These are phyloP conservation scores for Aspergillus carlsbadensis DNA, from an alignment of 495 filamentous ascomycete genomes.

Conservation along the genomic window DNA sequence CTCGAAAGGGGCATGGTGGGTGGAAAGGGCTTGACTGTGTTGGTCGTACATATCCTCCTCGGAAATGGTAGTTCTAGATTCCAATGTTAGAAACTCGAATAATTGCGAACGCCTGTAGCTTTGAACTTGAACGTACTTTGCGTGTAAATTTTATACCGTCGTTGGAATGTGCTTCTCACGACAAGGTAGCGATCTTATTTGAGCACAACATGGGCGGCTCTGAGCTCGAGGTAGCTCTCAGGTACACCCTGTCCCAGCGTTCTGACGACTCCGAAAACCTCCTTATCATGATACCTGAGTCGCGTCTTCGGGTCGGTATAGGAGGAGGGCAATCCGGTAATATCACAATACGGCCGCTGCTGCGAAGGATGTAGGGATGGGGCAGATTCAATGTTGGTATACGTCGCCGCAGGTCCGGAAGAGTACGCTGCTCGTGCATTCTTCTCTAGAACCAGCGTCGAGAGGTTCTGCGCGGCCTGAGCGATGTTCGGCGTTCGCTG, in stretches of 20 bases:
- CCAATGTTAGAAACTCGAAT: neutral
- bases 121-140: neutral
- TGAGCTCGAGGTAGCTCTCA: constrained; percentile 83
- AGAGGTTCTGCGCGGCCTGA: constrained; percentile 79
- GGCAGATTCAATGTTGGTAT: constrained; percentile 91
- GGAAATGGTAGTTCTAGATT: neutral
- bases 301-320: constrained; percentile 95
- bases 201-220: constrained; percentile 88
- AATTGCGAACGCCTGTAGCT: neutral
- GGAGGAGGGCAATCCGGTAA: constrained; percentile 83
- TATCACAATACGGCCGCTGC: constrained; percentile 84
- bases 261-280: constrained; percentile 81
- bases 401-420: constrained; percentile 74
- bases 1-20: constrained; percentile 73
- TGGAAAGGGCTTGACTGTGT: constrained; percentile 92
- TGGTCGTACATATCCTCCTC: constrained; percentile 52
- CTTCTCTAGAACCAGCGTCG: constrained; percentile 82
- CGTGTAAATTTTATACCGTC: neutral
- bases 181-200: constrained; percentile 55
- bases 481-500: constrained; percentile 67
- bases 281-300: constrained; percentile 82
- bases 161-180: neutral
- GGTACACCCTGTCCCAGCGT: constrained; percentile 72
- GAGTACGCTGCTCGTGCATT: constrained; percentile 44
- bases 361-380: constrained; percentile 75